A percentile compares a stretch with the other conserved stretches of the same genome.
Evolutionary conservation across 768 basidiomycete genomes (phyloP).

Genomic region (Auriscalpium orientale): DNA sequence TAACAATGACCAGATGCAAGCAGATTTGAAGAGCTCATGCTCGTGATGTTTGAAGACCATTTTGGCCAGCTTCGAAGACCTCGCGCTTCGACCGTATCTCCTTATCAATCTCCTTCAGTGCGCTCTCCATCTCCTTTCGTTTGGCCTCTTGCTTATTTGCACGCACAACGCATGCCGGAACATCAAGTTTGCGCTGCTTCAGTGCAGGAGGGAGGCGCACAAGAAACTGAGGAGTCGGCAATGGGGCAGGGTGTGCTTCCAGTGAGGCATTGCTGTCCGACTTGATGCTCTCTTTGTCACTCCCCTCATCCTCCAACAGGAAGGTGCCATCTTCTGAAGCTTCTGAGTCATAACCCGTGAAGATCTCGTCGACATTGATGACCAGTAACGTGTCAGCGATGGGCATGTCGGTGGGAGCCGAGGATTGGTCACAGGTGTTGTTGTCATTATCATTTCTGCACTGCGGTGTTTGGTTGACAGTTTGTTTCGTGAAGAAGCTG

Average conservation of each 20-base stretch:
- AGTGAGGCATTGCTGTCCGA: neutral
- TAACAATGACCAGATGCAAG: constrained; percentile 14
- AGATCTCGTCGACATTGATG: no score
- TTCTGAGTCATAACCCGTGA: no score
- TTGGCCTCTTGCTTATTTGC: neutral
- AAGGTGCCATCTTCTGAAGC: no score
- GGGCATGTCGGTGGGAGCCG: no score
- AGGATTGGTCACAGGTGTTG: no score
- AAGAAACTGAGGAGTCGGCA: neutral
- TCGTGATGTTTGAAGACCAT: constrained; percentile 18
- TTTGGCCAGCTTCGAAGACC: neutral
- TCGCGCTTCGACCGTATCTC: neutral
- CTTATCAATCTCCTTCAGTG: neutral
- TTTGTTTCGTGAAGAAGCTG: no score
- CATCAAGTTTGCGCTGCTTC: neutral
- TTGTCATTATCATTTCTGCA: no score
- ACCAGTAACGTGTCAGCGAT: no score
- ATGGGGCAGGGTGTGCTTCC: neutral
- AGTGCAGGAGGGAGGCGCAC: neutral
- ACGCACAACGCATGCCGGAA: neutral
- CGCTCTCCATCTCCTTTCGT: neutral
- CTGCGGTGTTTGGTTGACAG: no score
- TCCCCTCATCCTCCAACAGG: no score
- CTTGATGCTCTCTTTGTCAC: neutral
- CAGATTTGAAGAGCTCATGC: constrained; percentile 16